Evolutionary conservation across 192 early-diverging fungal genomes (phyloP).

Genomic region (Glomus cerebriforme): DNA sequence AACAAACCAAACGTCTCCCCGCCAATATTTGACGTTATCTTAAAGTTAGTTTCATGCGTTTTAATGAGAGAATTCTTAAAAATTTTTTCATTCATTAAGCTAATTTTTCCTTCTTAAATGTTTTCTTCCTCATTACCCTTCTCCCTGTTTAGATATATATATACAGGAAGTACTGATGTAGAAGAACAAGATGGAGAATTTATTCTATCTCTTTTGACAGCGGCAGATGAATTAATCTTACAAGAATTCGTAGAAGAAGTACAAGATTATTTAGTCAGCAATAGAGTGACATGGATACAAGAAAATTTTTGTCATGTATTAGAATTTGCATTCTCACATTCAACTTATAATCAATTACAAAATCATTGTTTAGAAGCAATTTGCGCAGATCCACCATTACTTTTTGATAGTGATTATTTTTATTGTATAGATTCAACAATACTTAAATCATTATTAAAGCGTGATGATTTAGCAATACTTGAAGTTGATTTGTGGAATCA

Average conservation of each 20-base stretch:
- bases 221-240: constrained; percentile 22
- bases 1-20: neutral
- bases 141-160: constrained; percentile 15
- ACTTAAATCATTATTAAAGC: neutral
- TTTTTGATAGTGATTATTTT: constrained; percentile 15
- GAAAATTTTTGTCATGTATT: constrained; percentile 16
- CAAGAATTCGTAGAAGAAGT: constrained; percentile 1
- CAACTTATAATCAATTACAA: constrained; percentile 2
- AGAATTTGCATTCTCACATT: neutral
- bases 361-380: constrained; percentile 10
- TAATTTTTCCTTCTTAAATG: neutral
- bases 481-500: constrained; percentile 19
- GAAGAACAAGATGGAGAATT: neutral
- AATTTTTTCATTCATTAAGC: neutral
- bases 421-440: neutral
- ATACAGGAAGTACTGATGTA: constrained; percentile 8
- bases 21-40: neutral
- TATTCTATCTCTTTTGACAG: constrained; percentile 5
- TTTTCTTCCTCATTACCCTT: neutral
- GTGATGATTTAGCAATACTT: constrained; percentile 2
- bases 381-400: constrained; percentile 1
- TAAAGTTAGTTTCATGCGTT: neutral
- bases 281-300: neutral
- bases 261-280: constrained; percentile 16
- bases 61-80: neutral